phyloP scores from a whole-genome alignment of 495 filamentous ascomycete species.

The Xylaria cubensis region DNA sequence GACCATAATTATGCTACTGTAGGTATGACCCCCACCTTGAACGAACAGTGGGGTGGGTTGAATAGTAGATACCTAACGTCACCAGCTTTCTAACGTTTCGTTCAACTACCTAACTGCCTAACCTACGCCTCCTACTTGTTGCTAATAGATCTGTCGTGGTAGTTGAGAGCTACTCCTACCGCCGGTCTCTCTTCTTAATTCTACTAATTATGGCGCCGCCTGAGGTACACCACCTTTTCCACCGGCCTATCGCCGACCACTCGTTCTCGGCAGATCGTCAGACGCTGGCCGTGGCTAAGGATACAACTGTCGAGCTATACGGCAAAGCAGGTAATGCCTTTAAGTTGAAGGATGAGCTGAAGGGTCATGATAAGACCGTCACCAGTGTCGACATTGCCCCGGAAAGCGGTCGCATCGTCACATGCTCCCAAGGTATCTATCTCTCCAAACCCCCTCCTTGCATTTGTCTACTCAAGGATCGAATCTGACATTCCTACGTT shows the following conservation, averaged over 20 bases:
- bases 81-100: not conserved
- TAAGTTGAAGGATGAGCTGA: conserved; percentile 86
- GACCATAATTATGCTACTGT: no score
- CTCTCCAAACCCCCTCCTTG: not conserved
- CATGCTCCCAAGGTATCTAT: conserved; percentile 85
- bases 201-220: conserved; percentile 72
- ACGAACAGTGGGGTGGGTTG: not conserved
- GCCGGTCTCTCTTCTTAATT: conserved; percentile 24
- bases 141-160: conserved; percentile 57
- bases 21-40: not conserved
- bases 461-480: not conserved
- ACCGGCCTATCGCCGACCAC: conserved; percentile 95
- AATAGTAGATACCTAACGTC: not conserved
- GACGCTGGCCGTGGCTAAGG: conserved; percentile 89
- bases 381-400: conserved; percentile 96
- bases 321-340: conserved; percentile 74
- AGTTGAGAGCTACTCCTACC: conserved; percentile 99
- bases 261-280: conserved; percentile 92
- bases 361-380: conserved; percentile 95
- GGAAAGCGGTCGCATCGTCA: conserved; percentile 87
- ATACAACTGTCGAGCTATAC: conserved; percentile 92
- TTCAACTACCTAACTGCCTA: not conserved
- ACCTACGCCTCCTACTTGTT: conserved; percentile 9
- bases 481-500: conserved; percentile 29
- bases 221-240: conserved; percentile 96